These are phyloP conservation scores for Monocercomonoides exilis DNA, from an alignment of 78 protist species.

Conservation along the genomic window DNA sequence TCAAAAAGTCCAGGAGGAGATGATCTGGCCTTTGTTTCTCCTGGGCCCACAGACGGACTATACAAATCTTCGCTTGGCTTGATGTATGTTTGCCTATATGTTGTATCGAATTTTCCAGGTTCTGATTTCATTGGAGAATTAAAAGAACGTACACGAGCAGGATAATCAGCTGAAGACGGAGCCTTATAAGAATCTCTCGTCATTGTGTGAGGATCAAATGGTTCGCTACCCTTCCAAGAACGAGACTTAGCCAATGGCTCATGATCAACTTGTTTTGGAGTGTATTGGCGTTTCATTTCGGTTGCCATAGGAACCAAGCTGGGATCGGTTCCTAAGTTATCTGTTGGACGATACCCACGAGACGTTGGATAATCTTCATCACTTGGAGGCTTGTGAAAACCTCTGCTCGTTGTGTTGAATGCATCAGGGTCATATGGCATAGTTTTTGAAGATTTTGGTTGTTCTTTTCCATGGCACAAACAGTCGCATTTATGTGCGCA, in stretches of 20 bases:
- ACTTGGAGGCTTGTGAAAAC: neutral
- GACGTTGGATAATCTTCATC: neutral
- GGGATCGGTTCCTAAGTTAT: neutral
- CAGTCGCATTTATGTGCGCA: neutral
- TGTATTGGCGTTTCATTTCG: neutral
- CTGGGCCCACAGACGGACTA: neutral
- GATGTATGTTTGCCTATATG: neutral
- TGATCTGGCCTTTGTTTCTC: neutral
- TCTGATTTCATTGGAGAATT: neutral
- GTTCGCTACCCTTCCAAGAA: neutral
- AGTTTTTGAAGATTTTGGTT: neutral
- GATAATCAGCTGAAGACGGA: neutral
- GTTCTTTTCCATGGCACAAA: neutral
- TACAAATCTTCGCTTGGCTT: neutral
- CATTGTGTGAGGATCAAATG: neutral
- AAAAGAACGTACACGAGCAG: neutral
- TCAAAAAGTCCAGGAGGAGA: neutral
- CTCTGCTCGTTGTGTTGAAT: neutral
- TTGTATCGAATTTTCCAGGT: neutral
- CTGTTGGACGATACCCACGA: neutral
- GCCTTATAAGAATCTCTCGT: neutral
- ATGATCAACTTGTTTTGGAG: neutral
- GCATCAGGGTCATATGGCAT: neutral
- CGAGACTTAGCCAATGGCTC: neutral
- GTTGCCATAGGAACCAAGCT: neutral